Evolutionary conservation across 805 yeast species (phyloP), one percentile per base, ranked within the genome.

Genomic region (Saccharomycopsis malanga): DNA sequence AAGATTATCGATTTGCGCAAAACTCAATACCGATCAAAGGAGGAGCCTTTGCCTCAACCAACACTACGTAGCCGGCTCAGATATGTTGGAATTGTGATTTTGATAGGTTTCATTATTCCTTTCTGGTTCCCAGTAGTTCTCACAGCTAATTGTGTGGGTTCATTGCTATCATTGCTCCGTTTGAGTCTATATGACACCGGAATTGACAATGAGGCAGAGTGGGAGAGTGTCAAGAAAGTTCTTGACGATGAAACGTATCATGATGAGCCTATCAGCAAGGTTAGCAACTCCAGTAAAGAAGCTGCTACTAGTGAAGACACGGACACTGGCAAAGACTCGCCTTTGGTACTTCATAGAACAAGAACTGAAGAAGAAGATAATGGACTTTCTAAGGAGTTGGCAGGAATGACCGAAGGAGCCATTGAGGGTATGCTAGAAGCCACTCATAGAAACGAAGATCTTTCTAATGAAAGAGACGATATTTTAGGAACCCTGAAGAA

Each of bases 71-170:
- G 55, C 53, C 55, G 52, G 23, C 15, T 62, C 10, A 56, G 59
- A 46, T 61, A 54, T 49, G 35, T 48, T 14, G 59, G 60, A 2
- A 52, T 63, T 14, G 32, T 61, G 2, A 3, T 57, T 14, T 38
- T 53, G 2, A 49, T 61, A 2, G 48, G 55, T 0, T 25, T 56
- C 2, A 53, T 65, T 12, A 34, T 75, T 4, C 81, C 81, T 0
- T 48, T 74, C 29, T 76, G 79, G 78, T 59, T 76, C 18, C 78
- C 80, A 0, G 45, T 72, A 15, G 68, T 74, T 2, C 53, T 74
- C 21, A 59, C 63, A 18, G 60, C 56, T 4, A 49, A 45, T 34
- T 23, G 35, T 4, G 12, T 52, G 10, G 54, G 53, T 2, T 35
- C 48, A 4, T 17, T 36, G 3, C 32, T 43, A 15, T 45, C 50